These are phyloP conservation scores for Penicillium sp. DNA, from an alignment of 2,329 filamentous ascomycete species.

Conservation along the genomic window DNA sequence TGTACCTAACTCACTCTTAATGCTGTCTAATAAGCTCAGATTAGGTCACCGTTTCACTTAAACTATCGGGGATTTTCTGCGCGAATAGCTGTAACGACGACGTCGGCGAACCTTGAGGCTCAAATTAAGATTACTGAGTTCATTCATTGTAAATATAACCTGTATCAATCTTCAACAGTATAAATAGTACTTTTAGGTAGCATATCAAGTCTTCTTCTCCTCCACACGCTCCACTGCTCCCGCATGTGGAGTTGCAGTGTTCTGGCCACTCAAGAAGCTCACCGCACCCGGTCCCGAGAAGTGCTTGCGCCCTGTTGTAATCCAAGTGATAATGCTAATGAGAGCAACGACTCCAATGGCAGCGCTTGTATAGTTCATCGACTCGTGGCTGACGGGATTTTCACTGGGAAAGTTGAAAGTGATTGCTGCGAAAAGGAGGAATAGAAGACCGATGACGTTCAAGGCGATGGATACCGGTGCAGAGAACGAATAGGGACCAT, in stretches of 20 bases:
- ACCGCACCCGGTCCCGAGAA: slow-evolving; percentile 51
- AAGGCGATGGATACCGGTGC: slow-evolving; percentile 48
- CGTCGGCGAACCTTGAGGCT: no score
- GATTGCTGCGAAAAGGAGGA: slow-evolving; percentile 56
- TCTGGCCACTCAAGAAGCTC: slow-evolving; percentile 17
- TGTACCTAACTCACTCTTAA: no score
- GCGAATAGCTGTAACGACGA: no score
- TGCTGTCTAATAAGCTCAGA: no score
- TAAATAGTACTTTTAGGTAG: neutral
- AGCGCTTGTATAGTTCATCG: slow-evolving; percentile 62
- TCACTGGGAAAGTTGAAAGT: slow-evolving; percentile 59
- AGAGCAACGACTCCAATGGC: slow-evolving; percentile 58
- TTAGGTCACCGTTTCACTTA: no score
- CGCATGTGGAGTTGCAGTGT: neutral
- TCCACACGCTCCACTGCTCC: neutral
- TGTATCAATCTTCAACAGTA: neutral
- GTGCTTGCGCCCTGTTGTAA: slow-evolving; percentile 52
- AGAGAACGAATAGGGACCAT: slow-evolving; percentile 44
- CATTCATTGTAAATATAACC: neutral
- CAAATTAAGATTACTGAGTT: no score
- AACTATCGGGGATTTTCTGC: no score
- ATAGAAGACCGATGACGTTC: slow-evolving; percentile 55
- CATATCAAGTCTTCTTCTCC: neutral
- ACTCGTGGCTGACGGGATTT: slow-evolving; percentile 54
- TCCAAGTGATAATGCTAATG: slow-evolving; percentile 54